phyloP scores from a whole-genome alignment of 1,284 basidiomycete genomes.

The Tetrapyrgos nigripes region DNA sequence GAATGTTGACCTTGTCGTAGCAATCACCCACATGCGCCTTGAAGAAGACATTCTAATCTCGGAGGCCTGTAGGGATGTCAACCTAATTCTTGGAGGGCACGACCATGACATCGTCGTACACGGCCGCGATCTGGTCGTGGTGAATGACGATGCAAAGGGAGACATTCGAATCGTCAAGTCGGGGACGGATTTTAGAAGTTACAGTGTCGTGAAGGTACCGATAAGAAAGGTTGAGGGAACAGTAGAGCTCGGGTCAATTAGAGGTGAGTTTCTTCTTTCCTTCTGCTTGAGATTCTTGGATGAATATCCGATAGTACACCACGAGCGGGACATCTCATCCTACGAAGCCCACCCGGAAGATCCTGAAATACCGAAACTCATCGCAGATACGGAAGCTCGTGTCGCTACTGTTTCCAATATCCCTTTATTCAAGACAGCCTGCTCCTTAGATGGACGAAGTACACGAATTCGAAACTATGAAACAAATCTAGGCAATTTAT shows the following conservation, averaged over 20 bases:
- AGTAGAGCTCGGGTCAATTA: background rate
- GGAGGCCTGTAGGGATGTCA: background rate
- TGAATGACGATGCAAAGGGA: background rate
- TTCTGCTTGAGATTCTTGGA: background rate
- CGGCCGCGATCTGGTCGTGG: background rate
- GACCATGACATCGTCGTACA: constrained; percentile 14
- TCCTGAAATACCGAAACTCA: background rate
- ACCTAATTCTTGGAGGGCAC: constrained; percentile 14
- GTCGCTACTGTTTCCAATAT: constrained; percentile 9
- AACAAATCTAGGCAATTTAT: constrained; percentile 16
- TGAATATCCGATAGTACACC: background rate
- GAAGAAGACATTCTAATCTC: constrained; percentile 14
- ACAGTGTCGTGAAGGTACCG: constrained; percentile 1
- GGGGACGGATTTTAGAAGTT: constrained; percentile 13
- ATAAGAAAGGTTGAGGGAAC: background rate
- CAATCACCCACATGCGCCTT: constrained; percentile 19
- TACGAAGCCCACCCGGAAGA: constrained; percentile 10
- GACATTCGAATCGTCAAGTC: constrained; percentile 14
- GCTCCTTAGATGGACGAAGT: constrained; percentile 15
- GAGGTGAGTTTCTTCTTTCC: background rate
- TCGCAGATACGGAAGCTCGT: constrained; percentile 2
- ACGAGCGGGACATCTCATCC: constrained; percentile 1
- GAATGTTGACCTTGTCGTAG: constrained; percentile 15
- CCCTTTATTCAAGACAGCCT: constrained; percentile 6
- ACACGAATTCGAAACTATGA: constrained; percentile 1